Evolutionary conservation across 441 rosid genomes (phyloP), one percentile per base, ranked within the genome.

Genomic region (Raphanus hybrid): DNA sequence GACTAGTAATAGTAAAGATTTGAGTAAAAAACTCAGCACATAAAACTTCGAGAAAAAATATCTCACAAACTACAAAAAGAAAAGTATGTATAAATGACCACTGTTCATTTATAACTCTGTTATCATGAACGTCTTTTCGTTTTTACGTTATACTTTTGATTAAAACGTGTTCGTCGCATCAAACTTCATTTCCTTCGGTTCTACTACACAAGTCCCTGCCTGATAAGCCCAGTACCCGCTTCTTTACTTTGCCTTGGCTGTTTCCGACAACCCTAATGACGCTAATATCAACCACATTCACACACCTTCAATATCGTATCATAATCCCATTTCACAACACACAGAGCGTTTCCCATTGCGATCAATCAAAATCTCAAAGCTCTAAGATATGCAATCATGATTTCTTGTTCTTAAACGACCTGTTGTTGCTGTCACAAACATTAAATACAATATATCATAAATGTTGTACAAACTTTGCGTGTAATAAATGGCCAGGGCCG

Each of bases 401-500:
- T 29, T 3, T 29, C 5, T 29, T 26, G 27, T 60, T 16, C 62
- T 52, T 61, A 35, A 32, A 73, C 55, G 14, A 73, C 23, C 52
- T 76, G 76, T 77, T 66, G 85, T 81, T 74, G 71, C 72, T 81
- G 77, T 79, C 85, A 70, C 52, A 4, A 43, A 63, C 82, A 71
- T 79, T 73, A 54, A 73, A 72, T 78, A 67, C 64, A 34, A 67
- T n/a, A 43, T 43, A 43, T 35, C 23, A 14, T 71, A 71, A 78
- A 66, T 78, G 63, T 58, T 8, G 81, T 78, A 72, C 81, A 62
- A 72, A 45, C 35, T 72, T 81, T 29, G 59, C 68, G 82, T 74
- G 82, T 57, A 75, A 34, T 79, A 79, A 39, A 79, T 79, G 82
- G 5, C n/a, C 70, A 79, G 75, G 77, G 82, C 82, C 93, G 80